Evolutionary conservation across 2,329 filamentous ascomycete species (phyloP).

Genomic region (Fusarium mundagurra): DNA sequence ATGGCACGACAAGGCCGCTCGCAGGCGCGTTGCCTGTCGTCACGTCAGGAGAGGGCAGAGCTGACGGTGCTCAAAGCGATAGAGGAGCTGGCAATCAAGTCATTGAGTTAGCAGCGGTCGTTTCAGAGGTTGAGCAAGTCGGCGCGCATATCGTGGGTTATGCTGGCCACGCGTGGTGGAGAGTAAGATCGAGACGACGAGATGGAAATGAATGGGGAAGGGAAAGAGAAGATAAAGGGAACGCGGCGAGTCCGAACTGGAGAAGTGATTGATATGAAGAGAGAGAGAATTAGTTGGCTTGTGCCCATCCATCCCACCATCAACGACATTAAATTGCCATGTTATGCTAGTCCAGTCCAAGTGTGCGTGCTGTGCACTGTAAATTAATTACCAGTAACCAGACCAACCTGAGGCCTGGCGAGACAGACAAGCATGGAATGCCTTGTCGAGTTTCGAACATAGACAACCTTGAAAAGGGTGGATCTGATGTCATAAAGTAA

Average conservation of each 20-base stretch:
- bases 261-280: constrained; percentile 12
- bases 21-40: constrained; percentile 30
- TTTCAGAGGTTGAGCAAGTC: constrained; percentile 6
- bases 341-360: constrained; percentile 29
- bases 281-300: constrained; percentile 21
- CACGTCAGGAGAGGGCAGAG: constrained; percentile 38
- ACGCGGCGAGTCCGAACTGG: constrained; percentile 23
- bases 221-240: constrained; percentile 3
- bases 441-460: constrained; percentile 19
- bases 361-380: neutral
- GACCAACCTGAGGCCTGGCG: constrained; percentile 29
- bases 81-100: constrained; percentile 34
- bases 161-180: constrained; percentile 9
- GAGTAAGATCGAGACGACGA: neutral
- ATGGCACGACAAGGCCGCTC: constrained; percentile 40
- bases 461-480: constrained; percentile 3
- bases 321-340: constrained; percentile 36
- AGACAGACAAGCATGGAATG: constrained; percentile 16
- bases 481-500: constrained; percentile 31
- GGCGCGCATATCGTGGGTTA: constrained; percentile 28
- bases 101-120: constrained; percentile 41
- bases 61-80: constrained; percentile 42
- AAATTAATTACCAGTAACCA: constrained; percentile 28
- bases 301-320: constrained; percentile 34
- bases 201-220: neutral